Conservation (phyloP, 2,329 filamentous ascomycete species). For the Botryosphaeria dothidea region DNA sequence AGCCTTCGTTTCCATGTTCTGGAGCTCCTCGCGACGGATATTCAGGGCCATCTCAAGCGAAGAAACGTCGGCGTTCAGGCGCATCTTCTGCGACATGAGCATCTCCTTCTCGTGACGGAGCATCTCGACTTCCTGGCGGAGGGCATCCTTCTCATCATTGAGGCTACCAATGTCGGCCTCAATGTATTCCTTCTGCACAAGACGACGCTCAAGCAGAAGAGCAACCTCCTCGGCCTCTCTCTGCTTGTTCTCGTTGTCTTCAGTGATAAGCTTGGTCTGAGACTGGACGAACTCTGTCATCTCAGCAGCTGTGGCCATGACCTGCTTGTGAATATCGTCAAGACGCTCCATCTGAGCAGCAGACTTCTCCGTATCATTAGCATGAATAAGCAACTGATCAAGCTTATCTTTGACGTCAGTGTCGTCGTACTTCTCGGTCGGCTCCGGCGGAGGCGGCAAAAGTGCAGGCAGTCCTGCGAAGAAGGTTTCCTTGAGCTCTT, state of each 20-base stretch:
- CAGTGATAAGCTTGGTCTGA: conserved; percentile 72
- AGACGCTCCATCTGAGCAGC: conserved; percentile 77
- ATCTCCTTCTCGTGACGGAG: conserved; percentile 72
- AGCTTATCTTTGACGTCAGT: conserved; percentile 58
- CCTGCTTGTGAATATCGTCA: conserved; percentile 85
- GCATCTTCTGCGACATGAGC: conserved; percentile 74
- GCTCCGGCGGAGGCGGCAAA: conserved; percentile 42
- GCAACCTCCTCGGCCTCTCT: conserved; percentile 78
- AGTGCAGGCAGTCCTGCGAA: conserved; percentile 47
- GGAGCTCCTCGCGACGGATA: conserved; percentile 86
- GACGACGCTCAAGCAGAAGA: conserved; percentile 75
- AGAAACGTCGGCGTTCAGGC: conserved; percentile 81
- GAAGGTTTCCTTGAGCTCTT: conserved; percentile 43
- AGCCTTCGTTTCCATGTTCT: conserved; percentile 85
- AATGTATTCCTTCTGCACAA: conserved; percentile 64
- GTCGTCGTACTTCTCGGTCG: conserved; percentile 56
- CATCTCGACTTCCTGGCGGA: conserved; percentile 55
- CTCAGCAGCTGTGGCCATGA: conserved; percentile 79
- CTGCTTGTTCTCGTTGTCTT: conserved; percentile 78
- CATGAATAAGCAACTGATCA: conserved; percentile 61
- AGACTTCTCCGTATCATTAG: conserved; percentile 66
- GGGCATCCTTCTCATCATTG: conserved; percentile 45
- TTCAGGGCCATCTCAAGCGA: conserved; percentile 87
- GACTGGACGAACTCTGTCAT: conserved; percentile 78
- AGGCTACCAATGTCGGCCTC: conserved; percentile 49